A percentile compares a stretch with the other conserved stretches of the same genome.
Evolutionary conservation across 768 basidiomycete species (phyloP).

Genomic region (Boletus bicolor): DNA sequence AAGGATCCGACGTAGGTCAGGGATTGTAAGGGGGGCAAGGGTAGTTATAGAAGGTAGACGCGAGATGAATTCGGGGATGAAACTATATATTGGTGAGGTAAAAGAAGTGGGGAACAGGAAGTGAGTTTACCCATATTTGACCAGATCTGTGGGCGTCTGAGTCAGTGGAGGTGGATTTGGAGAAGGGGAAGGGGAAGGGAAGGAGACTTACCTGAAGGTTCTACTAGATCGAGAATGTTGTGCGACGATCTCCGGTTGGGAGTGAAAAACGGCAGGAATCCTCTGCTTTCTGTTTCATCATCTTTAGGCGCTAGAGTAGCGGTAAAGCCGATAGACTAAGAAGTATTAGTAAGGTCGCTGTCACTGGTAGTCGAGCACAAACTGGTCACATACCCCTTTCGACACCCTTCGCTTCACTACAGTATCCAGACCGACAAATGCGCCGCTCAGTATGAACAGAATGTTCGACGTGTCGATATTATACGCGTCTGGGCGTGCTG

Average conservation of each 20-base stretch:
- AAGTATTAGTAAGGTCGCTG: not conserved
- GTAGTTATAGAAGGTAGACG: constrained; percentile 91
- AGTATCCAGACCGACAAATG: constrained; percentile 88
- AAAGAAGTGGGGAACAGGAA: not conserved
- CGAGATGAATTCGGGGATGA: constrained; percentile 94
- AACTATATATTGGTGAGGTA: constrained; percentile 39
- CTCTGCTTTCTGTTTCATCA: constrained; percentile 36
- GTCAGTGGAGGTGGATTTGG: not conserved
- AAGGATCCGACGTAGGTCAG: constrained; percentile 85
- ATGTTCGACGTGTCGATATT: constrained; percentile 88
- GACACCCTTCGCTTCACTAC: constrained; percentile 76
- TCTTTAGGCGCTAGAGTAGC: constrained; percentile 44
- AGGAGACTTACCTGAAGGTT: constrained; percentile 54
- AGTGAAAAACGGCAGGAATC: constrained; percentile 69
- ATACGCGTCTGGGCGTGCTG: constrained; percentile 63
- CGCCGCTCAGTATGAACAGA: constrained; percentile 92
- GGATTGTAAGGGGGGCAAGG: constrained; percentile 70
- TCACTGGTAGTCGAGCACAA: not conserved
- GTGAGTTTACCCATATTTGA: constrained; percentile 67
- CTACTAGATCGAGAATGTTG: constrained; percentile 64
- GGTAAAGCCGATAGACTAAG: constrained; percentile 89
- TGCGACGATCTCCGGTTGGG: constrained; percentile 56
- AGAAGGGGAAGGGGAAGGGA: not conserved
- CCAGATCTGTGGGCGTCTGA: constrained; percentile 53
- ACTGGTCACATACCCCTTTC: constrained; percentile 65